Percentiles rank a stretch among this genome's conserved stretches.
phyloP scores from a whole-genome alignment of 257 asterid genomes.

The Agastache rugosa region DNA sequence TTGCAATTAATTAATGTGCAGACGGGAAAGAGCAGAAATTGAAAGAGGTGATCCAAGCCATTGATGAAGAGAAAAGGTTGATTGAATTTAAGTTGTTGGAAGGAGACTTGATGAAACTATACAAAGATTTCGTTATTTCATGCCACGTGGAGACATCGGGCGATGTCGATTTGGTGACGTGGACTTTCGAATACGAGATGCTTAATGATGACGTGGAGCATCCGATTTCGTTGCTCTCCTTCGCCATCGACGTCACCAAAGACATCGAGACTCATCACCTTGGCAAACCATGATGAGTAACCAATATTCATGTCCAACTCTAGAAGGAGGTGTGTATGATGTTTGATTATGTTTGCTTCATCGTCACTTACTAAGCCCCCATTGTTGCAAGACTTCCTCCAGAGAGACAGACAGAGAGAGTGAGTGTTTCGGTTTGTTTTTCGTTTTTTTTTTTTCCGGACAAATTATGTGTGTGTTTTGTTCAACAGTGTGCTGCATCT shows the following conservation, averaged over 20 bases:
- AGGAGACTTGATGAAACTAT: conserved; percentile 11
- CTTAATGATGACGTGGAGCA: conserved; percentile 17
- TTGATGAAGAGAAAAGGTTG: conserved; percentile 7
- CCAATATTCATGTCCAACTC: too few species aligned
- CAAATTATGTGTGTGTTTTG: not conserved
- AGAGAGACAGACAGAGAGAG: too few species aligned
- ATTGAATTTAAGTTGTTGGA: not conserved
- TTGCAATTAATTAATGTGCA: not conserved
- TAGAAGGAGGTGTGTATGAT: too few species aligned
- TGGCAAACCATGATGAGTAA: not conserved
- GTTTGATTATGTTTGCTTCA: too few species aligned
- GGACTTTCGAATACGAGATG: not conserved
- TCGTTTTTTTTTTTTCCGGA: too few species aligned
- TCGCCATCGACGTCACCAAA: not conserved
- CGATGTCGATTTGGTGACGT: conserved; percentile 9
- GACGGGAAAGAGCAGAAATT: not conserved
- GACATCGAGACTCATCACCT: conserved; percentile 12
- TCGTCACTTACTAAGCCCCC: not conserved
- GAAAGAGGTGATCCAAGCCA: not conserved
- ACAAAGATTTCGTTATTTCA: not conserved
- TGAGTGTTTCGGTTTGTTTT: not conserved
- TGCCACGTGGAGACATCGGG: not conserved
- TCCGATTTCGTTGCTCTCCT: not conserved
- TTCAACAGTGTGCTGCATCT: not conserved
- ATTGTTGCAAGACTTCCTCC: not conserved